phyloP scores from a whole-genome alignment of 2,329 filamentous ascomycete species.

The Diaporthe sp. region DNA sequence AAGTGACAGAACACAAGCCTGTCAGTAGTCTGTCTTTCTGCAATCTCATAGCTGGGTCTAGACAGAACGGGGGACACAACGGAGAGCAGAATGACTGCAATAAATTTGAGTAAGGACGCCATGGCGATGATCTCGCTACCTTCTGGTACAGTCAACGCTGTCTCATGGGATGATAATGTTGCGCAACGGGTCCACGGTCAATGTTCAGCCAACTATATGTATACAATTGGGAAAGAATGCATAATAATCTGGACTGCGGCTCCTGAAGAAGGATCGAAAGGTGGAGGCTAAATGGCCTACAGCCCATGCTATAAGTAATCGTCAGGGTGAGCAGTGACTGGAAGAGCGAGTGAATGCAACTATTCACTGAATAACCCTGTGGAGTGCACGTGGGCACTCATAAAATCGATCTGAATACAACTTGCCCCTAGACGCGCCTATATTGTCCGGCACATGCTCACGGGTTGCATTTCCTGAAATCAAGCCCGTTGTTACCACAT shows the following conservation, averaged over 20 bases:
- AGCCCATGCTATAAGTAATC: not conserved
- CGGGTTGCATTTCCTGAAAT: not conserved
- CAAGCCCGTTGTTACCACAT: not conserved
- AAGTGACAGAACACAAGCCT: slow-evolving; percentile 59
- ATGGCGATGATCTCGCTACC: not conserved
- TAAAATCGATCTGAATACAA: not conserved
- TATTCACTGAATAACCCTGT: not conserved
- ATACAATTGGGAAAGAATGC: too few species aligned
- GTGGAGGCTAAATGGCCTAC: not conserved
- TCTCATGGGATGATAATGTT: not conserved
- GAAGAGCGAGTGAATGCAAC: not conserved
- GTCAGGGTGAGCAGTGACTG: not conserved
- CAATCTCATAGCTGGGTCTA: not conserved
- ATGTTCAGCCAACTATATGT: not conserved
- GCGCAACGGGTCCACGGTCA: not conserved
- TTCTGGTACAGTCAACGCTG: not conserved
- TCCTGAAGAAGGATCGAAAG: not conserved
- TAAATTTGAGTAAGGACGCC: not conserved
- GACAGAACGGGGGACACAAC: not conserved
- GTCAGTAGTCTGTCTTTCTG: slow-evolving; percentile 8
- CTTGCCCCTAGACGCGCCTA: not conserved
- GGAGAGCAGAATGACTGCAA: slow-evolving; percentile 14
- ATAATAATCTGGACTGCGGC: too few species aligned
- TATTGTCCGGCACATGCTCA: not conserved
- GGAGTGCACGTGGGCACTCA: too few species aligned